Conservation (phyloP, 768 basidiomycete species). For the Tylopilus sp. region DNA sequence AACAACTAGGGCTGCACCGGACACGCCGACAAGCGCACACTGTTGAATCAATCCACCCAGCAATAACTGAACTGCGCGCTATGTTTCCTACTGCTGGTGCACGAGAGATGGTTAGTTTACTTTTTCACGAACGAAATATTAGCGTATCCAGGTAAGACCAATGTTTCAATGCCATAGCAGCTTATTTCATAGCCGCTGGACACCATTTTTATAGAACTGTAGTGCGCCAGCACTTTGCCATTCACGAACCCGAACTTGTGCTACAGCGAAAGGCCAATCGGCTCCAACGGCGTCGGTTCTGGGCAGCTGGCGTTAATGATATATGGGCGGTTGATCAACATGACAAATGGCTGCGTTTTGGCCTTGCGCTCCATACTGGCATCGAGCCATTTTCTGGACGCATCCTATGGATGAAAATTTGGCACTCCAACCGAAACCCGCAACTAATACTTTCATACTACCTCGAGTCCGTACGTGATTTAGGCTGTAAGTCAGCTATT, state of each 20-base stretch:
- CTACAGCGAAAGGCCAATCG: not conserved
- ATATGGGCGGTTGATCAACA: not conserved
- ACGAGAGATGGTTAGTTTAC: not conserved
- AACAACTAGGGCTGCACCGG: not conserved
- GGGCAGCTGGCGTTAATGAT: not conserved
- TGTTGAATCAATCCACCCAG: not conserved
- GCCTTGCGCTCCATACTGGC: not conserved
- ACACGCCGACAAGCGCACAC: not conserved
- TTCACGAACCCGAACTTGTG: not conserved
- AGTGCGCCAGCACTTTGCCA: not conserved
- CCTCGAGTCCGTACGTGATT: not conserved
- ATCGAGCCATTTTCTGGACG: not conserved
- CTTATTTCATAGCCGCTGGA: no score
- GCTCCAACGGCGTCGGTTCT: not conserved
- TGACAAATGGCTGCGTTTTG: not conserved
- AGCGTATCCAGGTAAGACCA: no score
- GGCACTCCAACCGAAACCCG: not conserved
- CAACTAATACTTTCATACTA: not conserved
- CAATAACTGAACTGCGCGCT: not conserved
- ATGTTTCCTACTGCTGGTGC: not conserved
- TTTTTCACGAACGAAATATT: not conserved
- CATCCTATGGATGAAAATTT: not conserved
- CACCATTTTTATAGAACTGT: not conserved
- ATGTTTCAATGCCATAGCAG: no score
- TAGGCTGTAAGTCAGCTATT: not conserved